These are phyloP conservation scores for Rhizopogon vesiculosus DNA, from an alignment of 768 basidiomycete species.

Conservation along the genomic window DNA sequence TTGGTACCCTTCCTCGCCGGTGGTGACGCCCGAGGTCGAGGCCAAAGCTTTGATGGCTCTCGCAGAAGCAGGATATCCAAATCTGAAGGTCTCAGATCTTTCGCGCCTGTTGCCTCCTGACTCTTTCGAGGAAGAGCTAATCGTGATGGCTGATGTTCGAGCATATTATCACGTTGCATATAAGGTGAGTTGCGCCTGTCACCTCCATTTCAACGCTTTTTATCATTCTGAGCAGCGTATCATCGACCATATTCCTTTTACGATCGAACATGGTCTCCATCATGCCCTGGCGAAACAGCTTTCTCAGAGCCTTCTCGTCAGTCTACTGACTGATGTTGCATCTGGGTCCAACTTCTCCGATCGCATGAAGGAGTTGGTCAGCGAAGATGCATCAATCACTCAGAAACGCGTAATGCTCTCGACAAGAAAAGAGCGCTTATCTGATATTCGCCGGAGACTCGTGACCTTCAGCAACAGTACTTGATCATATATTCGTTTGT, in stretches of 20 bases:
- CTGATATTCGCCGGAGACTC: constrained; percentile 35
- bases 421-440: constrained; percentile 30
- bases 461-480: constrained; percentile 13
- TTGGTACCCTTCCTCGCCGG: background rate
- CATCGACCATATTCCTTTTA: constrained; percentile 49
- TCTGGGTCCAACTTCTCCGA: constrained; percentile 14
- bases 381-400: constrained; percentile 39
- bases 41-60: constrained; percentile 21
- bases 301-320: constrained; percentile 29
- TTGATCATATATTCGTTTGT: background rate
- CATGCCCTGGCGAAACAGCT: constrained; percentile 32
- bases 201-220: background rate
- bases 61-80: constrained; percentile 24
- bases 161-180: constrained; percentile 48
- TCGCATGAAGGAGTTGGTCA: constrained; percentile 36
- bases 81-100: constrained; percentile 14
- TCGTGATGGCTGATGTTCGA: constrained; percentile 42
- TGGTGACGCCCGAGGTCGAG: background rate
- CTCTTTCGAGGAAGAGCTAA: constrained; percentile 31
- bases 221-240: constrained; percentile 36
- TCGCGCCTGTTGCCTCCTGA: constrained; percentile 13
- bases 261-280: constrained; percentile 43
- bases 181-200: constrained; percentile 30
- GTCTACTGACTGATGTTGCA: constrained; percentile 21
- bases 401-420: constrained; percentile 30